Evolutionary conservation across 768 basidiomycete species (phyloP), one percentile per base, ranked within the genome.

Genomic region (Psilocybe cyanescens): DNA sequence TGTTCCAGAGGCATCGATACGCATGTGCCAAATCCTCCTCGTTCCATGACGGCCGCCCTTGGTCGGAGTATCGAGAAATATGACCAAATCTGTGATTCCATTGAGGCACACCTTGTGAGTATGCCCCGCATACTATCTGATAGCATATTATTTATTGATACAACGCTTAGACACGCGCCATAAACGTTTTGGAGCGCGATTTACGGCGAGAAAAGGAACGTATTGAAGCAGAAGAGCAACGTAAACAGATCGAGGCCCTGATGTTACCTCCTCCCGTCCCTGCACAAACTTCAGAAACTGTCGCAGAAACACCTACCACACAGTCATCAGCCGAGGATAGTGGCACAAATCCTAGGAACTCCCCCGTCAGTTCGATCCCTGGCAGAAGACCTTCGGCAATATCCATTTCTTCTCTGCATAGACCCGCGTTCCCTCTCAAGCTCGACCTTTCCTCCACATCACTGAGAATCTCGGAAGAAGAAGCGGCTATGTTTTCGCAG

Each of bases 401-500:
- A 44, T 92, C 91, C 3, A 80, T 94, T 39, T 92, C 91, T 9
- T 91, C 91, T 4, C 83, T 94, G 9, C 88, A 91, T 47, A 83
- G 92, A 28, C 89, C 87, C 1, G 75, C 82, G 4, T 80, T 89
- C 59, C 89, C 89, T 17, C 84, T 84, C 56, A 93, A 92, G 67
- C 84, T 94, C n/a, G 92, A 94, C 68, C 79, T 94, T 4, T 91
- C 92, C n/a, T 80, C 89, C 1, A 75, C 86, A 11, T 78, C 86
- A 9, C 78, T 92, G 58, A 85, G 86, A 49, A 80, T 91, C 30
- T 78, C 88, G 0, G 87, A 88, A 46, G 88, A 89, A 50, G 90
- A 91, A 66, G 81, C 79, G 5, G 75, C 83, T 4, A 69, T 86
- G 57, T 88, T 84, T 61, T 75, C 83, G 1, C 86, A 81, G 49